phyloP scores from a whole-genome alignment of 495 filamentous ascomycete species.

The Podospora pseudoanserina region DNA sequence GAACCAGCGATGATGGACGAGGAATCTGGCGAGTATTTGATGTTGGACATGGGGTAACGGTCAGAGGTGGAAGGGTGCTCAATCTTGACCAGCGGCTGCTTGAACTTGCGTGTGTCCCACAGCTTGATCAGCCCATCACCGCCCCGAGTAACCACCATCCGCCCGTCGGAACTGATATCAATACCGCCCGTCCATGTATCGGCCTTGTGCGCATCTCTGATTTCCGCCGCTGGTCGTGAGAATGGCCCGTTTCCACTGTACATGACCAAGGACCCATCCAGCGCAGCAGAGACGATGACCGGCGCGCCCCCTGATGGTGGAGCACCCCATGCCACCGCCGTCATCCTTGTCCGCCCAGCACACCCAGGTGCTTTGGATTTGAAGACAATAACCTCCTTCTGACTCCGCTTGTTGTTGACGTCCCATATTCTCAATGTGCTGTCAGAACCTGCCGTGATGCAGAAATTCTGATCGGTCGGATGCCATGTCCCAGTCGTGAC shows the following conservation, averaged over 20 bases:
- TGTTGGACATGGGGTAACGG: slow-evolving; percentile 78
- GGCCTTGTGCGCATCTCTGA: slow-evolving; percentile 74
- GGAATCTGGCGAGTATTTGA: slow-evolving; percentile 80
- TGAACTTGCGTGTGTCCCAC: slow-evolving; percentile 97
- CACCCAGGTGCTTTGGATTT: slow-evolving; percentile 82
- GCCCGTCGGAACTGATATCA: slow-evolving; percentile 87
- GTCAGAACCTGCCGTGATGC: slow-evolving; percentile 87
- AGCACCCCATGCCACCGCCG: slow-evolving; percentile 83
- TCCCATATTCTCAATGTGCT: slow-evolving; percentile 97
- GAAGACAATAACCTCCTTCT: slow-evolving; percentile 91
- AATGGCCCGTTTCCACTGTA: slow-evolving; percentile 87
- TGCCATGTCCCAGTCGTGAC: slow-evolving; percentile 84
- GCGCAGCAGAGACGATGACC: slow-evolving; percentile 77
- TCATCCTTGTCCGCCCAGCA: slow-evolving; percentile 90
- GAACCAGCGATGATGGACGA: slow-evolving; percentile 87
- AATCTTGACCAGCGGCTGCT: slow-evolving; percentile 74
- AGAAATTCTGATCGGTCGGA: slow-evolving; percentile 74
- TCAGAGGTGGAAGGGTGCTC: slow-evolving; percentile 76
- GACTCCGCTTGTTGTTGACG: slow-evolving; percentile 76
- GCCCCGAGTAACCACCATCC: slow-evolving; percentile 82
- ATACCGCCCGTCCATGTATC: slow-evolving; percentile 91
- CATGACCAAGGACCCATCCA: slow-evolving; percentile 90
- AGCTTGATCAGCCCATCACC: slow-evolving; percentile 81
- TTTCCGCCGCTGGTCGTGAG: slow-evolving; percentile 78
- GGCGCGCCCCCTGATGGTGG: slow-evolving; percentile 70